Evolutionary conservation across 2,329 filamentous ascomycete species (phyloP), one percentile per base, ranked within the genome.

Genomic region (Penicillium sp.): DNA sequence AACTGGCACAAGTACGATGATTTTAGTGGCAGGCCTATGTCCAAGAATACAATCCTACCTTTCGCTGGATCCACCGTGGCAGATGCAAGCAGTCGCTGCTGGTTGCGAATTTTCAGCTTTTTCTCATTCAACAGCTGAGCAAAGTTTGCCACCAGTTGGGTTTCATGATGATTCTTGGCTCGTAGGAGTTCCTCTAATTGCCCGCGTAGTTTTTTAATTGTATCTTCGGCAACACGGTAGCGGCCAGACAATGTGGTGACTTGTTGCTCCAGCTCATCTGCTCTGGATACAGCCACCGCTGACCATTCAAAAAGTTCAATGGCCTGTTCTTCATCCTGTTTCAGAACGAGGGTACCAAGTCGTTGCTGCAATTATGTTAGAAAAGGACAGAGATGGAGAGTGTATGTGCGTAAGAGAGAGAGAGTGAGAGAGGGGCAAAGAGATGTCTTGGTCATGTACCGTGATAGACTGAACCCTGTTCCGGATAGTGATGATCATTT

Each of bases 91-190:
- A 85, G 66, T 21, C 82, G 76, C 62, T 83, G 81, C 65, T 85
- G 82, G 60, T 85, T 83, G 45, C 84, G 72, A 45, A 86, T 85
- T 64, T 86, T 86, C 6, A 82, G 73, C 70, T 86, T 86, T 70
- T 86, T 86, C 56, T 81, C 78, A 52, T 86, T 86, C 8, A 86
- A 69, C 23, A 86, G 62, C 44, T 78, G 75, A 48, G 76, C 76
- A 55, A 85, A 85, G 62, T 83, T 84, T 50, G 75, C 72, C n/a
- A 86, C 67, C 57, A 86, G 68, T 42, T 79, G 76, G 16, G 78
- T 74, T 57, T 86, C 83, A 53, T 85, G 78, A 47, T 80, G 76
- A 55, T 72, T 71, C 61, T 85, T 86, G 1, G 79, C 77, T 52
- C 73, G 70, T 54, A 82, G 74, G n/a, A 86, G 74, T 46, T 84